Evolutionary conservation across 257 asterid genomes (phyloP), one percentile per base, ranked within the genome.

Genomic region (Solanum chaucha): DNA sequence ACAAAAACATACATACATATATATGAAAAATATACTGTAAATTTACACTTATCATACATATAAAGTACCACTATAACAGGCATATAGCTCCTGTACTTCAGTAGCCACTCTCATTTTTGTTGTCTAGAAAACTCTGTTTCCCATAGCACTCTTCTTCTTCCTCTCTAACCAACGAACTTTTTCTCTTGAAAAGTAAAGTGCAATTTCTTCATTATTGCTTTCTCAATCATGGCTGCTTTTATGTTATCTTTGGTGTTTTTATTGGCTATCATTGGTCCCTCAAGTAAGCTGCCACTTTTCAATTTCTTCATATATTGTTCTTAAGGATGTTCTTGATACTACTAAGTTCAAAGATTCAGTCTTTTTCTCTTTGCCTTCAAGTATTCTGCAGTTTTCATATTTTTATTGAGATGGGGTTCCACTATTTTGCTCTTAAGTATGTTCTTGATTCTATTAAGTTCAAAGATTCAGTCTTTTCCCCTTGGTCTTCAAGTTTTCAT

Each of bases 161-260:
- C 22, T 70, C 77, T 30, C 40, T 70, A 4, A 15, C 40, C 65
- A 78, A 15, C 40, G 40, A 44, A 38, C 78, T 30, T 17, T 24
- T 80, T 80, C 36, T 22, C n/a, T 26, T 24, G 68, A 40, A 36
- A 41, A 41, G 83, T 26, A 13, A n/a, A 78, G 61, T 41, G 38
- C 9, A 26, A 24, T 26, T 8, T 44, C 65, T 78, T 80, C 84
- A 46, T 80, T 80, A 80, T 80, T 80, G 84, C 24, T 82, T 64
- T 11, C 24, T 78, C 34, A 84, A 80, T 82, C 86, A 96, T 96
- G 98, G 93, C 93, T 88, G 93, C 87, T 88, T 87, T 90, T 78
- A 88, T 91, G 55, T 87, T 94, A 86, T 92, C 70, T 75, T 90
- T 91, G 40, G 67, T 91, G n/a, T 51, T 93, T 83, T 73, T 96